Conservation (phyloP, 371 early-diverging fungal genomes). For the Batrachochytrium dendrobatidis region DNA sequence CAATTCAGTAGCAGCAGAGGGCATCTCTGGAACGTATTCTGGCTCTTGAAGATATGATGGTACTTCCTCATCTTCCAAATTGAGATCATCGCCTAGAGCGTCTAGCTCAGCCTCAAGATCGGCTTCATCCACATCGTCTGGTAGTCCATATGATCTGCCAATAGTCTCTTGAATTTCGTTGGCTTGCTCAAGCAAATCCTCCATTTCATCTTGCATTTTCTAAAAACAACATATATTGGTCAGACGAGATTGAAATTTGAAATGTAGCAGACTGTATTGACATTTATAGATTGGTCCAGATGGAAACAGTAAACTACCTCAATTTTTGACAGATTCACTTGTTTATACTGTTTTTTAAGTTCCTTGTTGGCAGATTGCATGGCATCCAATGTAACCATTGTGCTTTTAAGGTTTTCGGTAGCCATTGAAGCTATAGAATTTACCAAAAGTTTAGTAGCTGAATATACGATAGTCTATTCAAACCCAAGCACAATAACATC, state of each 20-base stretch:
- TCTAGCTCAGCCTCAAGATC: constrained; percentile 96
- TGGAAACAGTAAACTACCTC: constrained; percentile 52
- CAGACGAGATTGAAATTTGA: neutral
- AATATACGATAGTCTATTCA: neutral
- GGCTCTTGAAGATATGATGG: constrained; percentile 46
- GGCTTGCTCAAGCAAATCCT: constrained; percentile 88
- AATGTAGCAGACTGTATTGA: neutral
- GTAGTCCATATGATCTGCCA: constrained; percentile 81
- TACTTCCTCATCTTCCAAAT: constrained; percentile 71
- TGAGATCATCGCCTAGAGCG: constrained; percentile 84
- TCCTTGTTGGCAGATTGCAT: constrained; percentile 90
- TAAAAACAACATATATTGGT: constrained; percentile 22
- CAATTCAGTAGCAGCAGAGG: neutral
- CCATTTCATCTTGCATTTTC: constrained; percentile 95
- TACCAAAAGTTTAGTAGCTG: too few relatives aligned
- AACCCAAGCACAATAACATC: neutral
- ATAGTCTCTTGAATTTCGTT: constrained; percentile 93
- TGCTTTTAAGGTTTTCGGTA: constrained; percentile 89
- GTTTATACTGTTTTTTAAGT: constrained; percentile 90
- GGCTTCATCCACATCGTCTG: constrained; percentile 92
- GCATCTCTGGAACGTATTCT: neutral
- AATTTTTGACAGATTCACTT: constrained; percentile 85
- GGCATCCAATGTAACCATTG: constrained; percentile 86
- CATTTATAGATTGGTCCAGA: neutral
- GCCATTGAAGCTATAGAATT: constrained; percentile 62